Conservation (phyloP, 805 yeast species). For the Sugiyamaella boreocaroliniensis region DNA sequence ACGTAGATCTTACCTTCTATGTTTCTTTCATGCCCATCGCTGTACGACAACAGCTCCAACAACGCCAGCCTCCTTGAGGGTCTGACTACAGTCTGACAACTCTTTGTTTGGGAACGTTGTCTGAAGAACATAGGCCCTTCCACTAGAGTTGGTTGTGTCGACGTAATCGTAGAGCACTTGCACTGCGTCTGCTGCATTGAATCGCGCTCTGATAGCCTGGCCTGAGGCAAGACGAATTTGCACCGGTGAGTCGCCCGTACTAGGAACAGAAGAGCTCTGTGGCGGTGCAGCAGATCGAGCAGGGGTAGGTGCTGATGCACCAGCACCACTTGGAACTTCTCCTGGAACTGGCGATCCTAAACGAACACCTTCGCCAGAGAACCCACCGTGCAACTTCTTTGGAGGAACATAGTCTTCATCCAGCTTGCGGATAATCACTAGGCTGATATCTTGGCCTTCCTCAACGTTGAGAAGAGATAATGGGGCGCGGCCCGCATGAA, state of each 20-base stretch:
- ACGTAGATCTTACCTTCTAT: background rate
- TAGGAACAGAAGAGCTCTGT: slow-evolving; percentile 12
- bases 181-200: slow-evolving; percentile 61
- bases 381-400: slow-evolving; percentile 55
- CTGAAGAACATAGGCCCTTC: slow-evolving; percentile 57
- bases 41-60: slow-evolving; percentile 84
- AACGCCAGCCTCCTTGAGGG: slow-evolving; percentile 69
- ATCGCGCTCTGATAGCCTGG: slow-evolving; percentile 54
- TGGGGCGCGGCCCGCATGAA: slow-evolving; percentile 90
- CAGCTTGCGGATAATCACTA: slow-evolving; percentile 68
- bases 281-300: slow-evolving; percentile 21
- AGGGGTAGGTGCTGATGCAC: slow-evolving; percentile 22
- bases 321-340: slow-evolving; percentile 12
- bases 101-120: slow-evolving; percentile 78
- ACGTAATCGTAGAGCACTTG: slow-evolving; percentile 64
- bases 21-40: slow-evolving; percentile 52
- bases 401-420: slow-evolving; percentile 80
- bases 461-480: slow-evolving; percentile 71
- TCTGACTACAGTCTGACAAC: slow-evolving; percentile 48
- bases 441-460: slow-evolving; percentile 90
- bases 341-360: slow-evolving; percentile 88
- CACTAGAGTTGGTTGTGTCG: slow-evolving; percentile 36
- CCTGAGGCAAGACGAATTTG: slow-evolving; percentile 86
- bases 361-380: slow-evolving; percentile 72
- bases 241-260: slow-evolving; percentile 62